These are phyloP conservation scores for Dianthus caryophyllus DNA, from an alignment of 148 eudicot genomes.

Conservation along the genomic window DNA sequence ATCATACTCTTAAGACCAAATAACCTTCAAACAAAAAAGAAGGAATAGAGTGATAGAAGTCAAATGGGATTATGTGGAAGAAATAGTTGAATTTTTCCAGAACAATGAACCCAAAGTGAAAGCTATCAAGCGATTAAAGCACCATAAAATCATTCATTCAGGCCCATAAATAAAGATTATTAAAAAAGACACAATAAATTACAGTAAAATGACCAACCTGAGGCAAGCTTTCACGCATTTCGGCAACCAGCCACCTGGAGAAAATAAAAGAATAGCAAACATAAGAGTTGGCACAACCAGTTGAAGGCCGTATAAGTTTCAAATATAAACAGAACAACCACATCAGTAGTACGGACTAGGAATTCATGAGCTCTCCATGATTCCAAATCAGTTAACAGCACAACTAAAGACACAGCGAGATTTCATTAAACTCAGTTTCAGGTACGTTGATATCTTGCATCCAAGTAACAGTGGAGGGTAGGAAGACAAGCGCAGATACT, in stretches of 20 bases:
- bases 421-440: not conserved
- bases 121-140: not conserved
- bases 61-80: not conserved
- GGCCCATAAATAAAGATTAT: not conserved
- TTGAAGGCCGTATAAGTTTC: not conserved
- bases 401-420: not conserved
- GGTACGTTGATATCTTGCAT: not conserved
- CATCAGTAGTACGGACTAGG: not conserved
- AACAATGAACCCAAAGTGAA: not conserved
- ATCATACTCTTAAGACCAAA: not conserved
- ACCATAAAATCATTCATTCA: not conserved
- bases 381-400: not conserved
- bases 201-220: conserved; percentile 44
- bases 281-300: conserved; percentile 15
- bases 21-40: not conserved
- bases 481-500: not conserved
- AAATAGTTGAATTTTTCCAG: not conserved
- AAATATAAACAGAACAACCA: not conserved
- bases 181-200: not conserved
- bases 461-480: not conserved
- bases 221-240: conserved; percentile 79
- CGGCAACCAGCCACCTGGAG: conserved; percentile 92
- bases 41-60: too few species aligned
- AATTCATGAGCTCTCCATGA: not conserved
- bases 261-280: conserved; percentile 14